phyloP scores from a whole-genome alignment of 1,284 basidiomycete genomes.

The Moniliella sp. region DNA sequence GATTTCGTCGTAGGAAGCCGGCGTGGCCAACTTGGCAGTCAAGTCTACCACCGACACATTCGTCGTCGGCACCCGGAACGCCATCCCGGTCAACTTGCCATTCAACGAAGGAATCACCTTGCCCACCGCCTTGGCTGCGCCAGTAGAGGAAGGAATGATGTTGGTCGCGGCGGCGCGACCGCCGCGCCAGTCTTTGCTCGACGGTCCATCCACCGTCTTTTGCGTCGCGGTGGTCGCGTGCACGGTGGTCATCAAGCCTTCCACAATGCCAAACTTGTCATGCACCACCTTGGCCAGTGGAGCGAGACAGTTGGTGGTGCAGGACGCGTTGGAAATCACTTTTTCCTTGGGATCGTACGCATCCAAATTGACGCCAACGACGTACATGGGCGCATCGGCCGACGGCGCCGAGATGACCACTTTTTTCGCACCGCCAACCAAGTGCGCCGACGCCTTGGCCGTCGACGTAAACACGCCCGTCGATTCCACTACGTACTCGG shows the following conservation, averaged over 20 bases:
- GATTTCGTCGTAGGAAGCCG: slow-evolving; percentile 62
- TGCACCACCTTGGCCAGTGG: slow-evolving; percentile 93
- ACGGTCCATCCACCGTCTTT: slow-evolving; percentile 91
- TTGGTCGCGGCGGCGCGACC: slow-evolving; percentile 89
- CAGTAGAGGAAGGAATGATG: slow-evolving; percentile 97
- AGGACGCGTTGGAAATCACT: slow-evolving; percentile 90
- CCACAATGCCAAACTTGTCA: slow-evolving; percentile 45
- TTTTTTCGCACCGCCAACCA: slow-evolving; percentile 99
- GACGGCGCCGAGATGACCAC: slow-evolving; percentile 99
- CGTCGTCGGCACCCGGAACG: slow-evolving; percentile 91
- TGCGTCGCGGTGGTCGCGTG: slow-evolving; percentile 70
- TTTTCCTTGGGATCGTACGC: slow-evolving; percentile 75
- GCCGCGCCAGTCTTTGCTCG: slow-evolving; percentile 46
- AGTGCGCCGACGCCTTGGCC: slow-evolving; percentile 66
- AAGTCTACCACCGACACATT: slow-evolving; percentile 93
- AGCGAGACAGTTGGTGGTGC: slow-evolving; percentile 89
- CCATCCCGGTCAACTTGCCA: slow-evolving; percentile 78
- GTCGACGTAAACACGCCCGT: slow-evolving; percentile 97
- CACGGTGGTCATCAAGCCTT: slow-evolving; percentile 88
- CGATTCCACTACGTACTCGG: slow-evolving; percentile 86
- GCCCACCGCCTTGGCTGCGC: slow-evolving; percentile 93
- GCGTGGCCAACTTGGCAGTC: slow-evolving; percentile 74
- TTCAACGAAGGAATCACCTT: slow-evolving; percentile 93
- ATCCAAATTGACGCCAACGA: slow-evolving; percentile 78
- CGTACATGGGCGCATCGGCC: slow-evolving; percentile 80